Evolutionary conservation across 2,329 filamentous ascomycete genomes (phyloP), one percentile per base, ranked within the genome.

Genomic region (Paecilomyces dactylethromorphus): DNA sequence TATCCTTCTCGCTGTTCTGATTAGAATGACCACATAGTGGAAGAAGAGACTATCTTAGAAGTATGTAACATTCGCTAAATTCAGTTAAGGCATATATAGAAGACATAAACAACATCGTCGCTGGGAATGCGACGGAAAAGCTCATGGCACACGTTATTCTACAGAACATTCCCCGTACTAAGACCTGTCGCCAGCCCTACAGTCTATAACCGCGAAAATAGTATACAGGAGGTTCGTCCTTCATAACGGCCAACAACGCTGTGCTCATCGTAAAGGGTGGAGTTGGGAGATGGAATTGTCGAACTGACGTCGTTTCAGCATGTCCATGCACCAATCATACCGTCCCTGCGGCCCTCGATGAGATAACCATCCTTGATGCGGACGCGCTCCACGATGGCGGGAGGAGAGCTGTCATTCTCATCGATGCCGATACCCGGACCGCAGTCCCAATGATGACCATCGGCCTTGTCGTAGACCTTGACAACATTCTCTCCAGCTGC

Each of bases 381-480:
- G 59, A 97, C 93, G 60, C 84, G 86, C 76, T 97, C 92, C 21
- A 99, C 87, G 58, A 88, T 81, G 13, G 87, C 83, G 6, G 87
- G 83, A 58, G 79, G 81, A 65, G 84, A 86, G 12, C 83, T 85
- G 56, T 89, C 86, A 21, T 86, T 84, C 60, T 87, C 87, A 11
- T 77, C 73, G 2, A 81, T 82, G 54, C 39, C 39, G 8, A 89
- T 85, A 35, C 92, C 93, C 2, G 91, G 87, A 56, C 94, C 94
- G 75, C 92, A 97, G 74, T 96, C 91, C 94, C 94, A 99, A 75
- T 97, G 94, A 61, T 91, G 82, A 49, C 92, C 92, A 71, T 99
- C 94, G 2, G 91, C 88, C 82, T 97, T 97, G 78, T 99, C 94
- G 78, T 97, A 99, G 60, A 99, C 89, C 78, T 99, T 99, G 66